Base-by-base conservation (phyloP, 345 rosid genomes). In the Acer campestre region DNA sequence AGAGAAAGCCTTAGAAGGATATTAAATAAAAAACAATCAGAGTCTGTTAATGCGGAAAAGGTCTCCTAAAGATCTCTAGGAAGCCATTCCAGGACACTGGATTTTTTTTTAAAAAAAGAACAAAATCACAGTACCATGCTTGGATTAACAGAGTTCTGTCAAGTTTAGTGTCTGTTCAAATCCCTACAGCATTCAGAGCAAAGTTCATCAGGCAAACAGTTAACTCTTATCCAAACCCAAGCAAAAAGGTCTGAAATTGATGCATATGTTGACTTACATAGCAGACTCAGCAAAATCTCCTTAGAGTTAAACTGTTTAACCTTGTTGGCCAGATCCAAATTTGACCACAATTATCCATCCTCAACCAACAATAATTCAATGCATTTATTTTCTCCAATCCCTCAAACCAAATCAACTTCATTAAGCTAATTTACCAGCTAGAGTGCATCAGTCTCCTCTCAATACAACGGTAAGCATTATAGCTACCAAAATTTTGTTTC, bases 341-440 rank as follows among this genome's bases (percentile, higher is more conserved):
- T 59, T 59, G 63, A n/a, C 63, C 10, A 59, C 11, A 59, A 53
- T 53, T 59, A 59, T 59, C 63, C 63, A n/a, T 59, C 63, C 63
- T 18, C 17, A 18, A 2, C 63, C 63, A 59, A 58, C 25, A n/a
- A n/a, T 58, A 9, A 58, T 18, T 14, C 56, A 14, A 14, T 53
- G 58, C 58, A 53, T 53, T 53, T 53, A 53, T 17, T 14, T 31
- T 64, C 68, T 18, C 68, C 49, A 42, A 67, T 16, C 55, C 48
- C 51, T 69, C 58, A 10, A 31, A 23, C n/a, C 68, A 65, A 31
- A 65, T 65, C 68, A 65, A 14, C 44, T 35, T 65, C 2, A 65
- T 35, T 18, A 40, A 13, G 38, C 56, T 48, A 46, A 11, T 13
- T 49, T 69, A 69, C 10, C 16, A 23, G 29, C 59, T 22, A 69